Evolutionary conservation across 768 basidiomycete species (phyloP).

Genomic region (Pleurotus djamor): DNA sequence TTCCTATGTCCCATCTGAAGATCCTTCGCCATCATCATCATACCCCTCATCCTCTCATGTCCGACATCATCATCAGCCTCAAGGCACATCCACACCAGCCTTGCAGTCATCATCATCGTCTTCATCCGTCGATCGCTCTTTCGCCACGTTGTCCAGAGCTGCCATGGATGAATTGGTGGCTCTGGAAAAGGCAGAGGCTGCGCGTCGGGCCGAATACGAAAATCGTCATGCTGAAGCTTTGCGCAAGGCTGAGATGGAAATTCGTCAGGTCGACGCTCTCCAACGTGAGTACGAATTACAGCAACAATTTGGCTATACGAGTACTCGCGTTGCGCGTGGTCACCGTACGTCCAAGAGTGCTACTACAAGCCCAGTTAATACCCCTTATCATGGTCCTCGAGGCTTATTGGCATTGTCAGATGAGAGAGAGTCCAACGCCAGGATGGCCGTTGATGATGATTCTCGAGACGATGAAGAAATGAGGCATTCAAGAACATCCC

Average conservation of each 20-base stretch:
- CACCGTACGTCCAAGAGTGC: constrained; percentile 49
- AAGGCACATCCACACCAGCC: constrained; percentile 16
- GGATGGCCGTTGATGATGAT: constrained; percentile 2
- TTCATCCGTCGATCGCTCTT: constrained; percentile 38
- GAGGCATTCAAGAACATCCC: constrained; percentile 14
- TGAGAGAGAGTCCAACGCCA: constrained; percentile 2
- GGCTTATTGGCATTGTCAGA: constrained; percentile 12
- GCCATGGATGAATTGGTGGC: constrained; percentile 90
- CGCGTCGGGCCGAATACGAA: constrained; percentile 86
- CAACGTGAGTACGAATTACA: constrained; percentile 2
- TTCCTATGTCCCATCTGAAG: constrained; percentile 7
- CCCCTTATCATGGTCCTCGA: constrained; percentile 31
- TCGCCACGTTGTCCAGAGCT: constrained; percentile 67
- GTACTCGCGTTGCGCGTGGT: constrained; percentile 13
- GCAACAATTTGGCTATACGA: constrained; percentile 10
- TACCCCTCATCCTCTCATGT: constrained; percentile 20
- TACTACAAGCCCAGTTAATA: constrained; percentile 58
- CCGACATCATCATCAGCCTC: constrained; percentile 18
- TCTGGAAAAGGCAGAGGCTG: constrained; percentile 83
- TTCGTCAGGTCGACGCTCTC: constrained; percentile 36
- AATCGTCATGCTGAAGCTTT: constrained; percentile 67
- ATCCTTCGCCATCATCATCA: constrained; percentile 9
- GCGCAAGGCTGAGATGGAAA: constrained; percentile 72
- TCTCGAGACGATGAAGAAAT: constrained; percentile 18
- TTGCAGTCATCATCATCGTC: constrained; percentile 36